Base-by-base conservation (phyloP, 2,329 filamentous ascomycete genomes). In the Trichoderma guizhouense region DNA sequence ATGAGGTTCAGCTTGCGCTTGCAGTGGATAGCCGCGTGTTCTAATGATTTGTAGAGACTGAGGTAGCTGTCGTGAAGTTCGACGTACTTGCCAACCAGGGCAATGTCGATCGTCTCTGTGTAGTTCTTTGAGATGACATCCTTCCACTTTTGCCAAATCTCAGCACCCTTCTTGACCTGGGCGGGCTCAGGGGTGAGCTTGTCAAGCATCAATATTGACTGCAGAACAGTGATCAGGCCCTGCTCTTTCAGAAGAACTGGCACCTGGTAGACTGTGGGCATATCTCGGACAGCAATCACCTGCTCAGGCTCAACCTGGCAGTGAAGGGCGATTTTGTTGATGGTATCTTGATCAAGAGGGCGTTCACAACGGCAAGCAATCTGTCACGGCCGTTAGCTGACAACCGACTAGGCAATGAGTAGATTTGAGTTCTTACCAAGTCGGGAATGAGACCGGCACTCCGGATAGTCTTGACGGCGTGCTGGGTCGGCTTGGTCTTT, bases 401-500 rank as follows among this genome's bases (percentile, higher is more conserved):
- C 18, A 36, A 32, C 15, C 21, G 8, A 24, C 24, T 5, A 6
- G 36, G 15, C 34, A 63, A 3, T 18, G 30, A 3, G 2, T 2
- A 30, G 34, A 2, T 4, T 3, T 5, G 3, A 5, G 21, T 24
- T 77, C 84, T 72, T 83, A 92, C 90, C 80, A 96, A 79, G 76
- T 93, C 91, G 2, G 91, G 91, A 72, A 86, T 88, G 69, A 93
- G 83, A 79, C 94, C 94, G 74, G 93, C 92, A 79, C 92, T 95
- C 74, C 95, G 91, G 74, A 95, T 91, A 77, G 92, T 90, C 79
- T 91, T 91, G 77, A 98, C 94, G 30, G 95, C 93, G 77, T 93
- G 90, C 81, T 99, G 96, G 0, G 96, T 99, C 0, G 96, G 96
- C 84, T 98, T 98, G 11, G 95, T 98, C 89, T 98, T 98, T 82